Evolutionary conservation across 306 rosid genomes (phyloP), one percentile per base, ranked within the genome.

Genomic region (Sesbania bispinosa): DNA sequence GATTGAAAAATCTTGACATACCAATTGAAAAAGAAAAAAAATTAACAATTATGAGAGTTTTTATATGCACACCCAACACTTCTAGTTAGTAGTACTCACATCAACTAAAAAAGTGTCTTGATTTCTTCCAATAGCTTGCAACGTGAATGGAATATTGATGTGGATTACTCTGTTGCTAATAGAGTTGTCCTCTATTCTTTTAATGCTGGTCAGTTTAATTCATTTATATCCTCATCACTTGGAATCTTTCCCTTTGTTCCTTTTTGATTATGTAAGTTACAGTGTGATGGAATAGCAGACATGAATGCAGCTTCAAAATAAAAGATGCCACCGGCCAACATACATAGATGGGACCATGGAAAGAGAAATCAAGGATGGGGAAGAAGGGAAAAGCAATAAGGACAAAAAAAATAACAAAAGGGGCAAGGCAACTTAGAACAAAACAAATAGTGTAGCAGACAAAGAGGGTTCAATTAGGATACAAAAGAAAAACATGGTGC

Each of bases 401-500:
- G 63, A 63, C 50, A 11, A 1, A 39, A 58, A 80, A 38, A 39
- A 3, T 53, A 61, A 2, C 23, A 67, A 74, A 62, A 19, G 35
- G 38, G 53, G 1, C 6, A 41, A 16, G 29, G 55, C 46, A 75
- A 75, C 58, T 54, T 10, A 66, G 80, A 50, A 60, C 15, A 67
- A 79, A 83, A 70, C 5, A 73, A 80, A 55, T 52, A 57, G 77
- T 64, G 74, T 6, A 39, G 84, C 16, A 70, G 84, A 82, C 86
- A 84, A 80, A 79, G 69, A 63, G 61, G 62, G 77, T 74, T 79
- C 53, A 81, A 81, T 59, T 65, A 2, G 71, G 85, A 85, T 29
- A 38, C 50, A 29, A 48, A 77, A 66, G 82, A 62, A 72, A 59
- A 79, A 84, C 84, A 76, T 51, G 82, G 71, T 60, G 69, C 80